Evolutionary conservation across 257 asterid species (phyloP).

Genomic region (Solanum stenotomum): DNA sequence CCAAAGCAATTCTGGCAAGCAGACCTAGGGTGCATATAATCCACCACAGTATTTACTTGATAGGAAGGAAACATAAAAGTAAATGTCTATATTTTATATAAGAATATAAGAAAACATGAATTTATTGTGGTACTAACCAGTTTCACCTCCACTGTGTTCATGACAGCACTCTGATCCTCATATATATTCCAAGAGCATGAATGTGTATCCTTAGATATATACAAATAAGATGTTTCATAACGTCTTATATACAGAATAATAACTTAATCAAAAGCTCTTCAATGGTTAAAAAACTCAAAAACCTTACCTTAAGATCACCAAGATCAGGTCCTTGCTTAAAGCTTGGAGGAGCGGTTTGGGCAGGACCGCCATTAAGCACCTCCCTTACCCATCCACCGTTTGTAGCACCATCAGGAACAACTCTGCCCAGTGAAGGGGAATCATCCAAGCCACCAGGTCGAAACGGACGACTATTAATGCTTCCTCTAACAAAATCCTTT

Average conservation of each 20-base stretch:
- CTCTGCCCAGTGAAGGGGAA: conserved; percentile 43
- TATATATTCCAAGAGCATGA: conserved; percentile 50
- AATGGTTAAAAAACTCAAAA: not conserved
- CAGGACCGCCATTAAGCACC: conserved; percentile 71
- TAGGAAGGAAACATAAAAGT: not conserved
- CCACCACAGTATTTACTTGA: not conserved
- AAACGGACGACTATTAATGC: conserved; percentile 82
- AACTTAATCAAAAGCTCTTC: not conserved
- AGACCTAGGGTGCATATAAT: not conserved
- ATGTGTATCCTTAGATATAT: conserved; percentile 39
- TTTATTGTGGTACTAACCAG: conserved; percentile 45
- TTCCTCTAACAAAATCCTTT: conserved; percentile 90
- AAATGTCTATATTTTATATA: not conserved
- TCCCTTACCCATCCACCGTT: conserved; percentile 82
- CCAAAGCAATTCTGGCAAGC: not conserved
- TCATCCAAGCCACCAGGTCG: conserved; percentile 84
- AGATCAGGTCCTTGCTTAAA: conserved; percentile 64
- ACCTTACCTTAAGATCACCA: conserved; percentile 72
- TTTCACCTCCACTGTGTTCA: conserved; percentile 34
- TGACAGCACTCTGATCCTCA: conserved; percentile 26
- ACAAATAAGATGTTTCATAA: not conserved
- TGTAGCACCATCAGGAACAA: conserved; percentile 70
- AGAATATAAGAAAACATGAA: not conserved
- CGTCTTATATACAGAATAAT: not conserved
- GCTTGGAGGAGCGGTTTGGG: conserved; percentile 68